Evolutionary conservation across 805 yeast genomes (phyloP).

Genomic region (Starmerella floricola): DNA sequence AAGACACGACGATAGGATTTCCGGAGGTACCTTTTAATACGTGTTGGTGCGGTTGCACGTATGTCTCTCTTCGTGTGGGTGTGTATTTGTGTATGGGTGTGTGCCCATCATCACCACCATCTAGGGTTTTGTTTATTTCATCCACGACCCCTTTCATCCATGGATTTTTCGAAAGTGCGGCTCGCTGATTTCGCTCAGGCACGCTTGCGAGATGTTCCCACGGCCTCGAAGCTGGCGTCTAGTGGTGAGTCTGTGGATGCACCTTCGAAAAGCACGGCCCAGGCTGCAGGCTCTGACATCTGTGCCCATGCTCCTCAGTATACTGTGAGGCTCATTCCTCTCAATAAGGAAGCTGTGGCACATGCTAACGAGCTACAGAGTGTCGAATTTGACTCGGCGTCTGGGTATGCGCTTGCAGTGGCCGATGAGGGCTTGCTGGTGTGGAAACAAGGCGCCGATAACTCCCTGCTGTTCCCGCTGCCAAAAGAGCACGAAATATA

Average conservation of each 20-base stretch:
- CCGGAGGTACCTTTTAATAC: too few relatives aligned
- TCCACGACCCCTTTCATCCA: not conserved
- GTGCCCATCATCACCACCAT: too few relatives aligned
- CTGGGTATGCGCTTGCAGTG: conserved; percentile 14
- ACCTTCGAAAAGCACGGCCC: not conserved
- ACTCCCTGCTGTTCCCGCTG: conserved; percentile 11
- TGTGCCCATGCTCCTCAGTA: conserved; percentile 16
- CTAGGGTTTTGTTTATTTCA: not conserved
- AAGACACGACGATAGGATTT: too few relatives aligned
- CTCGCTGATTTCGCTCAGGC: conserved; percentile 17
- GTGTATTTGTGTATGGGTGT: too few relatives aligned
- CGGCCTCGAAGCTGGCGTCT: not conserved
- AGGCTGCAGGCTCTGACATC: not conserved
- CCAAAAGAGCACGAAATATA: conserved; percentile 27
- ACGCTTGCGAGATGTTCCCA: conserved; percentile 9
- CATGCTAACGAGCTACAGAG: not conserved
- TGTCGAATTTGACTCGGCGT: conserved; percentile 2
- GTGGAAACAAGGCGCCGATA: conserved; percentile 9
- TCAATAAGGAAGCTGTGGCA: not conserved
- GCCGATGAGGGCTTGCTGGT: conserved; percentile 4
- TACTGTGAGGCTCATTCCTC: conserved; percentile 5
- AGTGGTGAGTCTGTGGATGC: not conserved
- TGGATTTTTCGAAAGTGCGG: conserved; percentile 19
- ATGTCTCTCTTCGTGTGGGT: too few relatives aligned
- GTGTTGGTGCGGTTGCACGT: too few relatives aligned